Percentiles rank a stretch among this genome's conserved stretches.
phyloP scores from a whole-genome alignment of 805 yeast genomes.

The Ogataea ramenticola region DNA sequence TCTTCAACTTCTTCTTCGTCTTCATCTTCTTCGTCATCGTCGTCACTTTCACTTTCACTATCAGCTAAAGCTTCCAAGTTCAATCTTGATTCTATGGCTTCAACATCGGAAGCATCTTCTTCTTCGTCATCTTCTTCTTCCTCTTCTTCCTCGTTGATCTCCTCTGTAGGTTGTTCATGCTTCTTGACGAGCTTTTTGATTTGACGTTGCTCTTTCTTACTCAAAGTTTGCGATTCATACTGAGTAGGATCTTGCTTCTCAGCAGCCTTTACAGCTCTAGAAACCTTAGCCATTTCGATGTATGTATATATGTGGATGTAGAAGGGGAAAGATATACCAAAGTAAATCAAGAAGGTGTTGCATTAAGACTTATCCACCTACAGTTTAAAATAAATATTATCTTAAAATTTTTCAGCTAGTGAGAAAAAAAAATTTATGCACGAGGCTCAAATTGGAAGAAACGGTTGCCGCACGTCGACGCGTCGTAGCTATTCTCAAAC shows the following conservation, averaged over 20 bases:
- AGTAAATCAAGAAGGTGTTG: neutral
- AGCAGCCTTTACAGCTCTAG: constrained; percentile 9
- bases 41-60: constrained; percentile 16
- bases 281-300: constrained; percentile 10
- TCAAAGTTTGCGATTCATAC: constrained; percentile 43
- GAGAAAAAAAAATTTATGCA: neutral
- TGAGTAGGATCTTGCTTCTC: constrained; percentile 20
- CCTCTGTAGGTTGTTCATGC: constrained; percentile 9
- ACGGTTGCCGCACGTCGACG: neutral
- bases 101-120: constrained; percentile 27
- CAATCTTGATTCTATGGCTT: constrained; percentile 12
- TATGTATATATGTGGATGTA: neutral
- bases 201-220: constrained; percentile 58
- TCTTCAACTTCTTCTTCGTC: constrained; percentile 12
- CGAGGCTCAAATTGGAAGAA: neutral
- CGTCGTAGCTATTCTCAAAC: too few species aligned
- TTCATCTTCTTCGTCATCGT: constrained; percentile 21
- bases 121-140: constrained; percentile 30
- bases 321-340: neutral
- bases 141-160: constrained; percentile 26
- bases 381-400: neutral
- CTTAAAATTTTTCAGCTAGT: neutral
- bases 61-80: constrained; percentile 18
- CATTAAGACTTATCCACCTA: too few species aligned
- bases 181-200: constrained; percentile 38